These are phyloP conservation scores for Capsicum pubescens DNA, from an alignment of 257 asterid genomes.

Conservation along the genomic window DNA sequence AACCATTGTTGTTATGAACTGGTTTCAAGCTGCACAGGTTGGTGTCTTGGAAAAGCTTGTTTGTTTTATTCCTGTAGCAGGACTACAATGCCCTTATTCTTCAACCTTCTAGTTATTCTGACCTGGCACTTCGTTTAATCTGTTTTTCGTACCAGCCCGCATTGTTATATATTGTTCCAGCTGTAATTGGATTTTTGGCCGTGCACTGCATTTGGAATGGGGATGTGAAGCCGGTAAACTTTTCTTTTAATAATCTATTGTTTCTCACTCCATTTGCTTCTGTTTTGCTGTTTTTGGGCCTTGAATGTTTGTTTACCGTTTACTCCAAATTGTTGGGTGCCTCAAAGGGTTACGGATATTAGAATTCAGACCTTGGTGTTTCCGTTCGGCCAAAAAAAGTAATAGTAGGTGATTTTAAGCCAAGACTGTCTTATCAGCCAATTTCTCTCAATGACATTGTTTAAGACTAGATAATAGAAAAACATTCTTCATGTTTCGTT, in stretches of 20 bases:
- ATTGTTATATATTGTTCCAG: conserved; percentile 82
- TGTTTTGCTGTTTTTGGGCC: neutral
- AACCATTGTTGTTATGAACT: conserved; percentile 90
- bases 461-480: neutral
- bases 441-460: neutral
- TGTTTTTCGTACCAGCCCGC: conserved; percentile 72
- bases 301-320: neutral
- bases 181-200: conserved; percentile 88
- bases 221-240: conserved; percentile 72
- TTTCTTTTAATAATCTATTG: neutral
- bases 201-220: conserved; percentile 87
- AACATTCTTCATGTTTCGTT: neutral
- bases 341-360: neutral
- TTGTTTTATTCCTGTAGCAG: neutral
- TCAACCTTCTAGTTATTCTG: conserved; percentile 3
- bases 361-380: neutral
- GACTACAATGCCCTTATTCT: neutral
- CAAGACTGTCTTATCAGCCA: neutral
- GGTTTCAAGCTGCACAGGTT: conserved; percentile 99
- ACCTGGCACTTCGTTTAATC: neutral
- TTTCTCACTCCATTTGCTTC: neutral
- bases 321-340: neutral
- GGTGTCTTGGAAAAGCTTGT: conserved; percentile 11
- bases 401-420: neutral
- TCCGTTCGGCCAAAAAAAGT: neutral